phyloP scores from a whole-genome alignment of 192 early-diverging fungal species.

The Entomortierella chlamydospora region DNA sequence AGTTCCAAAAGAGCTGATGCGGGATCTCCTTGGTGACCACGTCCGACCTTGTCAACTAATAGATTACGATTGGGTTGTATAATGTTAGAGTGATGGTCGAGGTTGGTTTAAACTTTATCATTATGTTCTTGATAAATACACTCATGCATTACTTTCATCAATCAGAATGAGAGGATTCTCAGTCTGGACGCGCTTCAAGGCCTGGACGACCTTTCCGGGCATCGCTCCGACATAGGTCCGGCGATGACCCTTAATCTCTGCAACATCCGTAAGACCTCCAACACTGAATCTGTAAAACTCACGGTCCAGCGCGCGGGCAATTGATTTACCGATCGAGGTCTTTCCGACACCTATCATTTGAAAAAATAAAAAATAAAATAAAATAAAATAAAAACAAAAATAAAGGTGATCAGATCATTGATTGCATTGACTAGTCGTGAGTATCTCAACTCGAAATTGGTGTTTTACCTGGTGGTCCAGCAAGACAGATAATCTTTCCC shows the following conservation, averaged over 20 bases:
- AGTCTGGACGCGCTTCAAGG: slow-evolving; percentile 98
- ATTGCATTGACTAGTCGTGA: too few relatives aligned
- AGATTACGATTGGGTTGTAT: too few relatives aligned
- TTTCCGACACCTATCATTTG: slow-evolving; percentile 86
- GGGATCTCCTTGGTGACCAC: slow-evolving; percentile 98
- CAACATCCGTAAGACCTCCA: slow-evolving; percentile 97
- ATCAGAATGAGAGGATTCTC: slow-evolving; percentile 98
- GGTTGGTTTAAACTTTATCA: too few relatives aligned
- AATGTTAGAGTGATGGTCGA: too few relatives aligned
- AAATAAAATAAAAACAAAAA: too few relatives aligned
- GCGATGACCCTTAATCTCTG: slow-evolving; percentile 99
- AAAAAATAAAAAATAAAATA: too few relatives aligned
- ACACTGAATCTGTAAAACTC: slow-evolving; percentile 98
- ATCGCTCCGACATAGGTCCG: slow-evolving; percentile 99
- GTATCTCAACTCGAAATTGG: too few relatives aligned
- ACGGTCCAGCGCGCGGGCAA: slow-evolving; percentile 93
- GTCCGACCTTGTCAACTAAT: slow-evolving; percentile 94
- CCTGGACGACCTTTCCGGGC: slow-evolving; percentile 99
- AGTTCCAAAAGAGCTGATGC: slow-evolving; percentile 96
- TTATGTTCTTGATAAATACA: neutral
- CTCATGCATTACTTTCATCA: slow-evolving; percentile 76
- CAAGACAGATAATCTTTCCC: slow-evolving; percentile 98
- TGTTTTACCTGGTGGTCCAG: slow-evolving; percentile 98
- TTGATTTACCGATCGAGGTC: slow-evolving; percentile 97
- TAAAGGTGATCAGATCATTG: too few relatives aligned